phyloP scores from a whole-genome alignment of 495 filamentous ascomycete genomes.

The Podospora sp. region DNA sequence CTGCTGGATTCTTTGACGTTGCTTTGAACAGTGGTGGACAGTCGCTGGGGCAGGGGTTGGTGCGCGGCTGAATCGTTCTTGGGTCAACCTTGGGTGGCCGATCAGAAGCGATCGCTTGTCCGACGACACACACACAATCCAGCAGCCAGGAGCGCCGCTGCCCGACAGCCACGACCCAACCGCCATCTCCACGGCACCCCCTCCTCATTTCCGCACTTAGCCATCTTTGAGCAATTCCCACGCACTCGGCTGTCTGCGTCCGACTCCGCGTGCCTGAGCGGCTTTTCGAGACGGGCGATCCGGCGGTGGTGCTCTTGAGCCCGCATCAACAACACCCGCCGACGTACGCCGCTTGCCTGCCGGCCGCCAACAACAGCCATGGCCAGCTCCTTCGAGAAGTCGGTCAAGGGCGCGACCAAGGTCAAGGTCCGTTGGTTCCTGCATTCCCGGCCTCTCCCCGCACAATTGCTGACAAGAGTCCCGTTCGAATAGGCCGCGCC shows the following conservation, averaged over 20 bases:
- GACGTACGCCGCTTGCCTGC: slow-evolving; percentile 10
- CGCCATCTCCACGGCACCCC: slow-evolving; percentile 4
- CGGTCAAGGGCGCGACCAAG: slow-evolving; percentile 90
- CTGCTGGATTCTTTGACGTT: slow-evolving; percentile 10
- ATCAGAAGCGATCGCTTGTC: slow-evolving; percentile 24
- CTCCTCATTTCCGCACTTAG: slow-evolving; percentile 12
- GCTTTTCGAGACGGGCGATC: not conserved
- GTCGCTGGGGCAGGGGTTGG: not conserved
- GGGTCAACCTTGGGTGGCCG: slow-evolving; percentile 5
- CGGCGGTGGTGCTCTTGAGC: not conserved
- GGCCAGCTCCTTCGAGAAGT: slow-evolving; percentile 87
- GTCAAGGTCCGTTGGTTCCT: slow-evolving; percentile 70
- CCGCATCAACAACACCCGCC: not conserved
- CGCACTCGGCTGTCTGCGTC: slow-evolving; percentile 1
- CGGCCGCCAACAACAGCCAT: slow-evolving; percentile 47
- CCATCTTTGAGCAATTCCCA: slow-evolving; percentile 16
- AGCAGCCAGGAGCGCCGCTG: slow-evolving; percentile 11
- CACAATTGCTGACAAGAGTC: slow-evolving; percentile 17
- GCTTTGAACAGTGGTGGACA: not conserved
- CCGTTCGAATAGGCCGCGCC: slow-evolving; percentile 71
- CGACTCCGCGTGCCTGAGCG: not conserved
- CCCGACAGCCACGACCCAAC: slow-evolving; percentile 12
- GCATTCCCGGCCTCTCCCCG: not conserved
- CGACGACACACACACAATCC: slow-evolving; percentile 19
- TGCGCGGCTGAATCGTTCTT: slow-evolving; percentile 9